Conservation (phyloP, 2,329 filamentous ascomycete species). For the Endocalyx cinctus region DNA sequence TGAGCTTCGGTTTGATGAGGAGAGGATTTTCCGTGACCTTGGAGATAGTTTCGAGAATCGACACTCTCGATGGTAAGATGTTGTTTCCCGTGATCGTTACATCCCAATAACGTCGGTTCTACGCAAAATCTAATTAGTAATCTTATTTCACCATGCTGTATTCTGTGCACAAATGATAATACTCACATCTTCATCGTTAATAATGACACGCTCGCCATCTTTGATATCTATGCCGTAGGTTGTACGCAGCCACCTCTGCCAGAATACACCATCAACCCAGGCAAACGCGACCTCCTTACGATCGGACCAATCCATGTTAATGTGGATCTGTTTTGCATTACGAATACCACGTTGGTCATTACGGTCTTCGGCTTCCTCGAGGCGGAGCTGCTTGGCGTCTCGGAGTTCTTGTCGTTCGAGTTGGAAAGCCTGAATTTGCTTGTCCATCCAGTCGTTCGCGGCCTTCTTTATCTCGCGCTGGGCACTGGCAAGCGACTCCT, state of each 20-base stretch:
- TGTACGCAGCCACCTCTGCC: slow-evolving; percentile 94
- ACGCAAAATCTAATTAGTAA: no score
- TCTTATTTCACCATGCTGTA: no score
- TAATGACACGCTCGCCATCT: slow-evolving; percentile 86
- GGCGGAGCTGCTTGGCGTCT: slow-evolving; percentile 89
- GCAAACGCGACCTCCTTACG: slow-evolving; percentile 90
- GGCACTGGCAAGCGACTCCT: slow-evolving; percentile 71
- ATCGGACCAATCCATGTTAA: slow-evolving; percentile 84
- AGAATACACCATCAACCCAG: slow-evolving; percentile 95
- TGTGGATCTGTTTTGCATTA: slow-evolving; percentile 82
- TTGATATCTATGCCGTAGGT: slow-evolving; percentile 89
- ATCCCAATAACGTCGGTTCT: slow-evolving; percentile 96
- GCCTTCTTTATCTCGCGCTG: slow-evolving; percentile 93
- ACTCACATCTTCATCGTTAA: slow-evolving; percentile 95
- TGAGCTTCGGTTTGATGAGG: slow-evolving; percentile 71
- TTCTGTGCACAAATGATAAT: no score
- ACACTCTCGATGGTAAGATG: slow-evolving; percentile 84
- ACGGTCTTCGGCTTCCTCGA: slow-evolving; percentile 93
- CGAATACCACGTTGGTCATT: slow-evolving; percentile 83
- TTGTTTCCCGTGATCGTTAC: slow-evolving; percentile 81
- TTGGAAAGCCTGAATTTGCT: slow-evolving; percentile 86
- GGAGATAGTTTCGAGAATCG: slow-evolving; percentile 80
- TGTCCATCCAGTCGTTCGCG: slow-evolving; percentile 96
- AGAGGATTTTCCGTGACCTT: slow-evolving; percentile 66
- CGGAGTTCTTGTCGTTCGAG: slow-evolving; percentile 88